Percentiles rank a stretch among this genome's conserved stretches.
Conservation (phyloP, 352 stramenopile species). For the Phytopythium kandeliae region DNA sequence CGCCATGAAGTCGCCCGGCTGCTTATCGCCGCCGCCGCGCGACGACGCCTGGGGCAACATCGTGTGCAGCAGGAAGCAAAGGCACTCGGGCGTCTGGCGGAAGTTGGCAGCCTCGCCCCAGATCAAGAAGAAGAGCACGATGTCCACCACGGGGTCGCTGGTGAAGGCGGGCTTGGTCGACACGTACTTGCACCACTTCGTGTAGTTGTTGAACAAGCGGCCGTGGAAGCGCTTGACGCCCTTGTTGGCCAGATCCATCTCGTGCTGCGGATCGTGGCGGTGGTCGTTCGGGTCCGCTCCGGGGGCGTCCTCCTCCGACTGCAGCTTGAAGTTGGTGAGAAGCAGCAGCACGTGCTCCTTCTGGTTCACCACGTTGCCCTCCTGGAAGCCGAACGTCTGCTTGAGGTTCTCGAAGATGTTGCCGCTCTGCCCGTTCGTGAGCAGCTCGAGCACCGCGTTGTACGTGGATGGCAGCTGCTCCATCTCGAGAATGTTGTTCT, state of each 20-base stretch:
- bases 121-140: conserved; percentile 81
- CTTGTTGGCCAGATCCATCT: conserved; percentile 69
- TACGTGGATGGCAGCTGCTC: conserved; percentile 60
- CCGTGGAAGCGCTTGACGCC: conserved; percentile 72
- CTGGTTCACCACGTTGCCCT: conserved; percentile 74
- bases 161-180: conserved; percentile 74
- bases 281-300: conserved; percentile 23
- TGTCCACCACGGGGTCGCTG: conserved; percentile 71
- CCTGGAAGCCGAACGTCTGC: conserved; percentile 95
- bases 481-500: conserved; percentile 74
- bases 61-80: conserved; percentile 80
- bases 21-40: conserved; percentile 34
- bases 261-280: conserved; percentile 57
- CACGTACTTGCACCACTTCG: conserved; percentile 87
- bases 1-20: conserved; percentile 60
- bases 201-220: conserved; percentile 81
- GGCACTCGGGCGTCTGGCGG: conserved; percentile 67
- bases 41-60: conserved; percentile 66
- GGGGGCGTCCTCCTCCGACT: conserved; percentile 34
- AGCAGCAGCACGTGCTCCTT: conserved; percentile 75
- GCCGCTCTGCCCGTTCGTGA: conserved; percentile 36
- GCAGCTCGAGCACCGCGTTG: conserved; percentile 47
- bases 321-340: conserved; percentile 80
- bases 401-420: conserved; percentile 92
- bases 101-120: conserved; percentile 87